These are phyloP conservation scores for Catunica adiposa DNA, from an alignment of 2,329 filamentous ascomycete species.

Conservation along the genomic window DNA sequence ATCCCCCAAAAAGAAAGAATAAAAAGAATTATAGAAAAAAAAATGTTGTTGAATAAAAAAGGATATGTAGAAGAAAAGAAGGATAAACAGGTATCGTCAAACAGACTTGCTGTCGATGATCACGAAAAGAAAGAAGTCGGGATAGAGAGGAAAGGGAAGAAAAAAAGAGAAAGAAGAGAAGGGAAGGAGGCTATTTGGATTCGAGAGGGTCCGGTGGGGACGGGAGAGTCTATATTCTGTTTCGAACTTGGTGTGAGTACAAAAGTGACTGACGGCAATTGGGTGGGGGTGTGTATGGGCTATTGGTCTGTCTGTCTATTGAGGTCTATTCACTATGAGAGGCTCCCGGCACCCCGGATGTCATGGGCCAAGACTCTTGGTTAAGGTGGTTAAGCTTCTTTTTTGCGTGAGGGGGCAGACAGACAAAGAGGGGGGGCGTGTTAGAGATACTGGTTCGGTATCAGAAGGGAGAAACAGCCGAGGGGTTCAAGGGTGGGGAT, in stretches of 20 bases:
- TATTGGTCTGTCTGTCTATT: no score
- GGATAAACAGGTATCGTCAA: slow-evolving; percentile 20
- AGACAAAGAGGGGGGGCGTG: no score
- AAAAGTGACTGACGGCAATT: not conserved
- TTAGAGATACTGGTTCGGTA: not conserved
- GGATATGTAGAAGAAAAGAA: slow-evolving; percentile 12
- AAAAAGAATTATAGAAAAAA: slow-evolving; percentile 14
- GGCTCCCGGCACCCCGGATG: not conserved
- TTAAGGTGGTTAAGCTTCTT: no score
- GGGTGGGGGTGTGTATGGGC: no score
- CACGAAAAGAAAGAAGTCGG: slow-evolving; percentile 12
- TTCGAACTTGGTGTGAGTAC: not conserved
- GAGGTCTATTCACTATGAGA: no score
- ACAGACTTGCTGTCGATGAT: slow-evolving; percentile 32
- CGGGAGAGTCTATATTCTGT: not conserved
- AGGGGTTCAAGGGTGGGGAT: not conserved
- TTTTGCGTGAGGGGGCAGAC: no score
- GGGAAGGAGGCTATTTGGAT: no score
- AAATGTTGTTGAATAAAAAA: slow-evolving; percentile 16
- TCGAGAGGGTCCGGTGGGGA: not conserved
- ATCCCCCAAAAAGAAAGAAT: slow-evolving; percentile 13
- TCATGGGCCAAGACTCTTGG: not conserved
- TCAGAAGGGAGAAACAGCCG: not conserved
- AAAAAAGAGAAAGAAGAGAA: slow-evolving; percentile 20
- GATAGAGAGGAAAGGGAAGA: slow-evolving; percentile 22